These are phyloP conservation scores for Globisporangium paroecandrum DNA, from an alignment of 352 stramenopile genomes.

Conservation along the genomic window DNA sequence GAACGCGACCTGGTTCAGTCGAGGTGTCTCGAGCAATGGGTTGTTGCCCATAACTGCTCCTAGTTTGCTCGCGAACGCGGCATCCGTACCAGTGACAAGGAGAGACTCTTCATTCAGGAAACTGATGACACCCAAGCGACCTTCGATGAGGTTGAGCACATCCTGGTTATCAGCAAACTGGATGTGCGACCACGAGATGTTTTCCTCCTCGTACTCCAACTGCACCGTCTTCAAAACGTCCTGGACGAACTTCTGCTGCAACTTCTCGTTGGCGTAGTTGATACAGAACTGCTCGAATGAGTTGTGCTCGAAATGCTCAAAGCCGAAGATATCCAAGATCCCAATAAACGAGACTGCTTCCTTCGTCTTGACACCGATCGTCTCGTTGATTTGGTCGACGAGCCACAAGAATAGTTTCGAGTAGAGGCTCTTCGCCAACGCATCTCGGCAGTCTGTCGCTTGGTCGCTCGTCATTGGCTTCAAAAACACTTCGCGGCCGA, in stretches of 20 bases:
- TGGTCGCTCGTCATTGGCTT: conserved; percentile 86
- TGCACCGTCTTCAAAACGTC: conserved; percentile 91
- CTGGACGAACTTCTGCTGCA: conserved; percentile 90
- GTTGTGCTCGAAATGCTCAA: conserved; percentile 97
- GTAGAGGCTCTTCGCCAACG: conserved; percentile 94
- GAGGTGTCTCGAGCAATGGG: conserved; percentile 76
- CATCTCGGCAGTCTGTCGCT: conserved; percentile 87
- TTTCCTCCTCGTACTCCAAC: conserved; percentile 94
- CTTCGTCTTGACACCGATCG: conserved; percentile 67
- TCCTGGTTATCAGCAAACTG: conserved; percentile 90
- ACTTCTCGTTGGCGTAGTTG: conserved; percentile 94
- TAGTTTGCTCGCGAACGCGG: conserved; percentile 87
- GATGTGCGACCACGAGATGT: conserved; percentile 90
- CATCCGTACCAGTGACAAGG: conserved; percentile 77
- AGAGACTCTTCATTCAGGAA: conserved; percentile 90
- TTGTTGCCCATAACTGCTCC: conserved; percentile 88
- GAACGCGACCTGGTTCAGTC: conserved; percentile 79
- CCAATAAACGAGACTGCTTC: conserved; percentile 80
- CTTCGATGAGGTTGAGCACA: conserved; percentile 89
- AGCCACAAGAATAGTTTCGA: conserved; percentile 95
- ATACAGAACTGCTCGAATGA: conserved; percentile 96
- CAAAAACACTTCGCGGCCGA: conserved; percentile 72
- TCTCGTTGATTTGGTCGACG: conserved; percentile 92
- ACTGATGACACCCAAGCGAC: conserved; percentile 82
- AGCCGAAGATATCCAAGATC: conserved; percentile 98